Conservation (phyloP, 2,329 filamentous ascomycete genomes). For the Exophiala alcalophila region DNA sequence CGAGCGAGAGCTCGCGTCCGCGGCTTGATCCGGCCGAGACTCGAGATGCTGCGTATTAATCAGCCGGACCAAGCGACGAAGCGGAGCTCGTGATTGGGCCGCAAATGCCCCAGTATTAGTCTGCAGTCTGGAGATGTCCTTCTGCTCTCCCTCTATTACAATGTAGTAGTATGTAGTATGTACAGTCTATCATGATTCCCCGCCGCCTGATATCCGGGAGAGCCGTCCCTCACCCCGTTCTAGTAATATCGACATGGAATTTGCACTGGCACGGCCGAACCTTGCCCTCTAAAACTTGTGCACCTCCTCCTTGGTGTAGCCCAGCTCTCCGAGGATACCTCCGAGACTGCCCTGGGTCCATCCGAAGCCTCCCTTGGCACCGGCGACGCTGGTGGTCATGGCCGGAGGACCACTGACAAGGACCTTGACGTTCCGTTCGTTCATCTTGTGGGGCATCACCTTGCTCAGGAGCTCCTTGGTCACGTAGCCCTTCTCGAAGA, state of each 20-base stretch:
- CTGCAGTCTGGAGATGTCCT: too few relatives aligned
- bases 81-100: too few relatives aligned
- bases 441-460: slow-evolving; percentile 41
- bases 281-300: slow-evolving; percentile 52
- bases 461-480: slow-evolving; percentile 55
- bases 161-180: too few relatives aligned
- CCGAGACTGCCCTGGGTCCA: slow-evolving; percentile 37
- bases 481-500: slow-evolving; percentile 56
- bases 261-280: not conserved
- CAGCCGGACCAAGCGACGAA: slow-evolving; percentile 1
- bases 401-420: slow-evolving; percentile 67
- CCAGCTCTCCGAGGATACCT: slow-evolving; percentile 57
- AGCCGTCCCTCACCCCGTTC: slow-evolving; percentile 2
- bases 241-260: slow-evolving; percentile 24
- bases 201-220: too few relatives aligned
- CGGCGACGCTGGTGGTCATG: slow-evolving; percentile 60
- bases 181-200: too few relatives aligned
- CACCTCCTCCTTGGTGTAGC: slow-evolving; percentile 57
- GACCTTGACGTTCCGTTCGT: slow-evolving; percentile 48
- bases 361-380: slow-evolving; percentile 37
- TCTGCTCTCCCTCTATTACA: too few relatives aligned
- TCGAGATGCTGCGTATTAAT: too few relatives aligned
- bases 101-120: too few relatives aligned
- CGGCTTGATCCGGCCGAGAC: too few relatives aligned
- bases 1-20: too few relatives aligned